Base-by-base conservation (phyloP, 306 rosid genomes). In the Quercus cerris region DNA sequence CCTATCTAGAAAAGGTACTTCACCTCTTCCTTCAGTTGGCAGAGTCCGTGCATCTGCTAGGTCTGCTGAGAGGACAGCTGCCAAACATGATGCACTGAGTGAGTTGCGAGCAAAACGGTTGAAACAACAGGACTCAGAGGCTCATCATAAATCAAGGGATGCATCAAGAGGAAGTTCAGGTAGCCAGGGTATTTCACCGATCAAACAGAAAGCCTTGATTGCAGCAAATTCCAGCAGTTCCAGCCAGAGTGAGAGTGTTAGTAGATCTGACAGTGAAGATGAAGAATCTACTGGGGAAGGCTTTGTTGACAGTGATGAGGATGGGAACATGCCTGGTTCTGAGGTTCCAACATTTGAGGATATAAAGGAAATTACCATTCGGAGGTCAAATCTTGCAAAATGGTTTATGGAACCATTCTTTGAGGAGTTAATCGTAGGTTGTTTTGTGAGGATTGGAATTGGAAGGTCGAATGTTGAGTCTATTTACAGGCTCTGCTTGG, bases 341-440 rank as follows among this genome's bases (percentile, higher is more conserved):
- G 93, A 90, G 56, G 88, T 86, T 73, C 91, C 87, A 44, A 66
- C 91, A 17, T 93, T 90, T 76, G 91, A 91, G 22, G 98, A 95
- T 83, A 89, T 95, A 56, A 93, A 78, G 85, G 98, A 90, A 70
- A 88, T 95, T 77, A 93, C 99, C 22, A 91, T 95, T 81, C 85
- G 79, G 31, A 85, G 99, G 81, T 91, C 97, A 10, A 93, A 91
- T 72, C 97, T 95, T 78, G 92, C 90, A 13, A 95, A 93, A 78
- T 95, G 98, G 99, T 73, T 89, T 14, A 88, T 93, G 97, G 98
- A 95, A 78, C 99, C 99, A 6, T 95, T 95, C 86, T 95, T 95
- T 82, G 97, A 93, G 85, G 99, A 93, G 83, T 86, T 95, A 57
- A 91, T 93, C 27, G 99, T 90, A 57, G 99, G 97, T 74, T 95